Evolutionary conservation across 306 rosid species (phyloP).

Genomic region (Cercis canadensis): DNA sequence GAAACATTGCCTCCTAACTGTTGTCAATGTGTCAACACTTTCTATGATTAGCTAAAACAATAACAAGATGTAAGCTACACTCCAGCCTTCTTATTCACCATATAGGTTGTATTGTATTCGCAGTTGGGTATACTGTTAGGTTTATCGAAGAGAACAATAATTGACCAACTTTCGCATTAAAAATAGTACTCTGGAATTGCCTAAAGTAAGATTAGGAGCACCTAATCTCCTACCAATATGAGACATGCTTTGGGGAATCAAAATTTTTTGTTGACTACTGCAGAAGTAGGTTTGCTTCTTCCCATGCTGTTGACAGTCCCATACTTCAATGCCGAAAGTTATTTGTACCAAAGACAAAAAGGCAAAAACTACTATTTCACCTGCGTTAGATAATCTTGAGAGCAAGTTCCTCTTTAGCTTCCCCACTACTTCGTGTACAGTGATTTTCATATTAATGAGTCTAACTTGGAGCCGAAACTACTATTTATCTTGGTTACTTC

Average conservation of each 20-base stretch:
- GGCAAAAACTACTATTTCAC: too few species aligned
- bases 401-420: too few species aligned
- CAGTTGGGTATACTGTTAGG: slow-evolving; percentile 22
- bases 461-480: too few species aligned
- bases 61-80: not conserved
- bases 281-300: not conserved
- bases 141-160: slow-evolving; percentile 41
- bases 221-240: not conserved
- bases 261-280: not conserved
- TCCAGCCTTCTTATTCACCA: not conserved
- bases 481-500: too few species aligned
- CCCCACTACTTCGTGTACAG: too few species aligned
- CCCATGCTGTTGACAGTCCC: not conserved
- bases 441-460: too few species aligned
- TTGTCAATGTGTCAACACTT: not conserved
- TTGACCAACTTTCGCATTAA: slow-evolving; percentile 28
- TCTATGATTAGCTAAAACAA: not conserved
- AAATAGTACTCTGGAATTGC: slow-evolving; percentile 31
- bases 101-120: not conserved
- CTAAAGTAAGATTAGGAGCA: not conserved
- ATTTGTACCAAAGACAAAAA: not conserved
- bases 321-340: not conserved
- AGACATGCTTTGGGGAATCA: not conserved
- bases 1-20: too few species aligned
- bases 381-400: too few species aligned